phyloP scores from a whole-genome alignment of 768 basidiomycete species.

The Tephrocybe sp. region DNA sequence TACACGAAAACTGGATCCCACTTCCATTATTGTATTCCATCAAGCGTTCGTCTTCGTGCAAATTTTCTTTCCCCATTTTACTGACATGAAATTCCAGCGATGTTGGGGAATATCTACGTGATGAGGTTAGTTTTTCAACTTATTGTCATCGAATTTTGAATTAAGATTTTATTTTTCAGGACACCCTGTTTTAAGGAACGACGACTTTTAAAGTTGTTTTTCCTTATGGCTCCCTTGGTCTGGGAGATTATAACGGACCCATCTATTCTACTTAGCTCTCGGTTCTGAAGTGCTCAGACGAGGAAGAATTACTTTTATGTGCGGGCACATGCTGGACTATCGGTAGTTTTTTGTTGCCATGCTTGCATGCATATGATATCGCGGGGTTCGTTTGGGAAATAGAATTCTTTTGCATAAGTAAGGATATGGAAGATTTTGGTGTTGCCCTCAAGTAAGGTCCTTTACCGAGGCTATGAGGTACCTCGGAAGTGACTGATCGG shows the following conservation, averaged over 20 bases:
- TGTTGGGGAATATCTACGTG: constrained; percentile 96
- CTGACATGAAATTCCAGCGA: constrained; percentile 52
- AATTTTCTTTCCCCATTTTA: constrained; percentile 8
- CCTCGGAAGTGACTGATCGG: constrained; percentile 19
- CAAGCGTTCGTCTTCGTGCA: constrained; percentile 69
- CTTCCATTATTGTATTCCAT: constrained; percentile 96
- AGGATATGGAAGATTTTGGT: no score
- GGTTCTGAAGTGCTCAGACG: constrained; percentile 48
- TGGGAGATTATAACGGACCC: constrained; percentile 18
- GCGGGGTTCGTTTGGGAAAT: neutral
- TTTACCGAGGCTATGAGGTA: no score
- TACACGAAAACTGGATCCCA: constrained; percentile 96
- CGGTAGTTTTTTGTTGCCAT: constrained; percentile 2
- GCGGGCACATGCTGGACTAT: constrained; percentile 16
- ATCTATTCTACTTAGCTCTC: constrained; percentile 20
- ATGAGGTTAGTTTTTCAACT: constrained; percentile 63
- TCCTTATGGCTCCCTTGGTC: constrained; percentile 3
- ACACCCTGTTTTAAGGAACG: constrained; percentile 67
- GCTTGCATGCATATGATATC: neutral
- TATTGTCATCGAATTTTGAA: neutral
- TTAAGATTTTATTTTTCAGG: constrained; percentile 40
- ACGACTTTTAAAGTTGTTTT: constrained; percentile 5
- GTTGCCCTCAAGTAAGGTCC: no score
- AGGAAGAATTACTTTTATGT: constrained; percentile 21
- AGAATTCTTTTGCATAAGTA: neutral